Evolutionary conservation across 2,329 filamentous ascomycete genomes (phyloP).

Genomic region (Sporothrix schenckii): DNA sequence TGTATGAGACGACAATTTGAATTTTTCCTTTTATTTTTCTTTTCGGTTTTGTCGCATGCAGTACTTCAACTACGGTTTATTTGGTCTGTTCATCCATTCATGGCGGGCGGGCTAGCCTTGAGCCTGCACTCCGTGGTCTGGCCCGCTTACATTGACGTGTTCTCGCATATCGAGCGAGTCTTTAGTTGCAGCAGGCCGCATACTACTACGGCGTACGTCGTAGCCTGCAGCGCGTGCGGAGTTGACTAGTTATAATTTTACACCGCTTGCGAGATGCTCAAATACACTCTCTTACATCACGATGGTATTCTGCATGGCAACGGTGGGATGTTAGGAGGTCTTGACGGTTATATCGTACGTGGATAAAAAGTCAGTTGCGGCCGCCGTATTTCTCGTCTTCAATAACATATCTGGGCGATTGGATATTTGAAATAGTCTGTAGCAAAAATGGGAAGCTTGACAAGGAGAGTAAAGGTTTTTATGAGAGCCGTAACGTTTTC

Average conservation of each 20-base stretch:
- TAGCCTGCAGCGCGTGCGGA: not conserved
- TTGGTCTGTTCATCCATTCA: not conserved
- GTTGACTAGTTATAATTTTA: not conserved
- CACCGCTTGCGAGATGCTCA: not conserved
- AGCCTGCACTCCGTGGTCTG: constrained; percentile 9
- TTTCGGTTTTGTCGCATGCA: not conserved
- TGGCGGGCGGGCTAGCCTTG: not conserved
- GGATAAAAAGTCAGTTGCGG: not conserved
- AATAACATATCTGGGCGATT: not conserved
- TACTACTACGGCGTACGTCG: not conserved
- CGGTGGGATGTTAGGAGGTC: too few species aligned
- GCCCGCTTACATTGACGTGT: constrained; percentile 31
- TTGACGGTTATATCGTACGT: not conserved
- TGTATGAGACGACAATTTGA: not conserved
- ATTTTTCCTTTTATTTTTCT: not conserved
- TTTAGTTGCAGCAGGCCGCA: constrained; percentile 24
- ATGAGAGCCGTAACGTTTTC: not conserved
- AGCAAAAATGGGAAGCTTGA: not conserved
- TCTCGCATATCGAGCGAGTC: constrained; percentile 30
- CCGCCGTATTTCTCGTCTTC: not conserved
- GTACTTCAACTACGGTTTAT: not conserved
- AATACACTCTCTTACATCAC: not conserved
- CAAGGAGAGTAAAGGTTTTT: constrained; percentile 4
- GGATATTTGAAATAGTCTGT: not conserved
- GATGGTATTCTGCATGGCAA: too few species aligned